Conservation (phyloP, 2,329 filamentous ascomycete genomes). For the Metarhizium humberi region DNA sequence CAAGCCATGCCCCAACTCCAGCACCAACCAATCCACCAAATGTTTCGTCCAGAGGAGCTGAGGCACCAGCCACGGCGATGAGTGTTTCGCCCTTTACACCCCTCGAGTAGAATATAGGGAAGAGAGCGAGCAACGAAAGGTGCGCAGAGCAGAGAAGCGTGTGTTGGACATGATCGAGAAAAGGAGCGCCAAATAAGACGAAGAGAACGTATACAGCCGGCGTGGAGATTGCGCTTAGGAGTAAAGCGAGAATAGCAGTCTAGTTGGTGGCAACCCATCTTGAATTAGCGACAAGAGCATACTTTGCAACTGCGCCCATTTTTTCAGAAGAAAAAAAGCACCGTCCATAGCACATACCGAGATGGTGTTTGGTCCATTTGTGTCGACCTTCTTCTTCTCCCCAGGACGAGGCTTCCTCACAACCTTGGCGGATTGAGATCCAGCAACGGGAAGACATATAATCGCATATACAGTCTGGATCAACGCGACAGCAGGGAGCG, state of each 20-base stretch:
- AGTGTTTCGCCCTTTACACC: conserved; percentile 67
- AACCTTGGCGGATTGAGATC: conserved; percentile 30
- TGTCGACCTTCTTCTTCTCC: conserved; percentile 42
- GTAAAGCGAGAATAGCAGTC: conserved; percentile 35
- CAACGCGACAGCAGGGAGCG: conserved; percentile 52
- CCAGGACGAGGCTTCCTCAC: conserved; percentile 43
- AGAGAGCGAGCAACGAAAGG: conserved; percentile 66
- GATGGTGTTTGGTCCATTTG: conserved; percentile 32
- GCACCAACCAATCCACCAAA: conserved; percentile 77
- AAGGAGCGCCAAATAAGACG: conserved; percentile 84
- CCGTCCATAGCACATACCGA: conserved; percentile 29
- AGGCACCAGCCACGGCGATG: conserved; percentile 56
- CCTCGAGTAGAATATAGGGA: conserved; percentile 78
- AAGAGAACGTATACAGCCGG: conserved; percentile 54
- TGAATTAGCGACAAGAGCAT: not conserved
- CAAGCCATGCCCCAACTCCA: conserved; percentile 78
- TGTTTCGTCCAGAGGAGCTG: conserved; percentile 70
- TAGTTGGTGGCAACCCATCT: conserved; percentile 12
- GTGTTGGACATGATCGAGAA: conserved; percentile 69
- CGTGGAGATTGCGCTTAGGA: conserved; percentile 62
- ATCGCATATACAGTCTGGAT: conserved; percentile 57
- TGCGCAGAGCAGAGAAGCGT: conserved; percentile 77
- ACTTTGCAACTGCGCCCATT: not conserved
- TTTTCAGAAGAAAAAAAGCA: not conserved
- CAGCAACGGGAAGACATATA: conserved; percentile 53